Base-by-base conservation (phyloP, 306 rosid species). In the Prunus salicina region DNA sequence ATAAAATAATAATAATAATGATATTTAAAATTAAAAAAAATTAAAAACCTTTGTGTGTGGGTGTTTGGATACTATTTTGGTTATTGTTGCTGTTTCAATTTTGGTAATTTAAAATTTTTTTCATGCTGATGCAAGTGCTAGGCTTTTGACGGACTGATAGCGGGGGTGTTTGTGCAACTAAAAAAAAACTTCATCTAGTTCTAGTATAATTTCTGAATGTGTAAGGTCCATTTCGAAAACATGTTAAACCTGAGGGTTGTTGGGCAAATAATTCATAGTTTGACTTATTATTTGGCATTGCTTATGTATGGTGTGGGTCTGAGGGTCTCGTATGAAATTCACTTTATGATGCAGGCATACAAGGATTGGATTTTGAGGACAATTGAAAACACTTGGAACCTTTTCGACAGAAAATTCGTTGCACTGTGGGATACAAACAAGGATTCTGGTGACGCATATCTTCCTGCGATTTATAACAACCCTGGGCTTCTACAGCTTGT, bases 281-380 rank as follows among this genome's bases (percentile, higher is more conserved):
- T 13, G 50, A 52, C 32, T 20, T 65, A 28, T n/a, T 45, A 41
- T 9, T 51, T 74, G 20, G 27, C 5, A 25, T 27, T 43, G 60
- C 46, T 19, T 2, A n/a, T 66, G 20, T 61, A 11, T 30, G 22
- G 45, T 70, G 46, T 53, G 67, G 69, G 62, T 32, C 51, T 6
- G 12, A 34, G 19, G 57, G 51, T 41, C 68, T 57, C 57, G 38
- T 73, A 65, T 80, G 25, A 77, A 68, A 76, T 52, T 63, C 7
- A 3, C 30, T 57, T 32, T 67, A 51, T 82, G 46, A 25, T 82
- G 81, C 83, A 89, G 97, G 79, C 86, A 69, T 92, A 88, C 77
- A 90, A 90, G 85, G 95, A 85, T 82, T 95, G 97, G 96, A 88
- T 95, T 83, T 89, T 95, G 67, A 95, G 82, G 88, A 86, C 89